phyloP scores from a whole-genome alignment of 148 eudicot genomes.

The Arctostaphylos glauca region DNA sequence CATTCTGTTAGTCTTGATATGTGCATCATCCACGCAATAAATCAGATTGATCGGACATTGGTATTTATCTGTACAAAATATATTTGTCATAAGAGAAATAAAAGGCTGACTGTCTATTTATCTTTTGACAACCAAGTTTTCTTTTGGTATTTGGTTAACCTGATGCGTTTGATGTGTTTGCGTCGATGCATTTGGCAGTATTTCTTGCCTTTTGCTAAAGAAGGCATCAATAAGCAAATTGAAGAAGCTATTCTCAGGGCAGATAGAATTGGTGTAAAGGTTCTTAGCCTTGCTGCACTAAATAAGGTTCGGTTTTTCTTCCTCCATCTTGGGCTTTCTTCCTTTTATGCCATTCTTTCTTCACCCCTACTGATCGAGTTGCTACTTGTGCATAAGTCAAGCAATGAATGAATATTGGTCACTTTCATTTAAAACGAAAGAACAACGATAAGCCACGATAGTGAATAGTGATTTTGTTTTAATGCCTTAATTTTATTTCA shows the following conservation, averaged over 20 bases:
- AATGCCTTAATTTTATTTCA: background rate
- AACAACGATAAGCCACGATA: background rate
- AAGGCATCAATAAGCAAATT: constrained; percentile 48
- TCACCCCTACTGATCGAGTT: background rate
- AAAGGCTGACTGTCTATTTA: background rate
- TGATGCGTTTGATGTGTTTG: background rate
- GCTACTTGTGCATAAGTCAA: background rate
- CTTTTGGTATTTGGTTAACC: no score
- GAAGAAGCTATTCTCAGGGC: constrained; percentile 58
- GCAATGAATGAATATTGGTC: background rate
- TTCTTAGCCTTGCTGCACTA: constrained; percentile 52
- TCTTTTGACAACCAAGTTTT: background rate
- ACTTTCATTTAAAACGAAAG: background rate
- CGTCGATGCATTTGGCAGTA: constrained; percentile 20
- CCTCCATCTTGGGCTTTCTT: background rate
- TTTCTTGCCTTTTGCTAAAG: constrained; percentile 52
- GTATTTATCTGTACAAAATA: background rate
- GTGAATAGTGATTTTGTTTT: background rate
- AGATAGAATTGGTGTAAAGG: constrained; percentile 51
- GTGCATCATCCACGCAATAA: background rate
- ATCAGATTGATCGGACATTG: background rate
- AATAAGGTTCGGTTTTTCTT: constrained; percentile 37
- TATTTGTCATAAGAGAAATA: no score
- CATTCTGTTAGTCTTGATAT: background rate
- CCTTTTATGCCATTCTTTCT: background rate